phyloP scores from a whole-genome alignment of 2,329 filamentous ascomycete species.

The Oidium heveae region DNA sequence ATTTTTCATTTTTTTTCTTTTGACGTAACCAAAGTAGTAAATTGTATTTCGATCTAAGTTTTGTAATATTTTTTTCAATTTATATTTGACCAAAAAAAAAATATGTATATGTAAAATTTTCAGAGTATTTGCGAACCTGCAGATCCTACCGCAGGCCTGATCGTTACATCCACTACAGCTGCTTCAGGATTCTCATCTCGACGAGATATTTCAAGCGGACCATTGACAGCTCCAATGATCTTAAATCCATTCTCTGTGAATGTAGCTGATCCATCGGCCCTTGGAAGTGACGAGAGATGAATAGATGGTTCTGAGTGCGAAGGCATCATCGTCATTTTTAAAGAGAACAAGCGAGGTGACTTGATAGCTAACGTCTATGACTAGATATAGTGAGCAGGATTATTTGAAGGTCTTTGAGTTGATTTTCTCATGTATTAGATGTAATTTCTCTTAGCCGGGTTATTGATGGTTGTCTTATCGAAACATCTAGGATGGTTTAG shows the following conservation, averaged over 20 bases:
- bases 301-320: slow-evolving; percentile 16
- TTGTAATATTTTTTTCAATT: neutral
- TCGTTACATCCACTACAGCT: slow-evolving; percentile 68
- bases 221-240: slow-evolving; percentile 69
- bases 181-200: slow-evolving; percentile 83
- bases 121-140: slow-evolving; percentile 30
- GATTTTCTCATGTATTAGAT: no score
- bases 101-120: neutral
- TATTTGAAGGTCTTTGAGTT: no score
- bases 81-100: slow-evolving; percentile 2
- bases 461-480: no score
- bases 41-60: neutral
- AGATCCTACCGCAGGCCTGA: slow-evolving; percentile 64
- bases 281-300: slow-evolving; percentile 31
- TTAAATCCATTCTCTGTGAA: slow-evolving; percentile 55
- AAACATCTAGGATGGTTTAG: no score
- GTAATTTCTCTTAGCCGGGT: no score
- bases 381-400: no score
- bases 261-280: slow-evolving; percentile 56
- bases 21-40: neutral
- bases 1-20: neutral
- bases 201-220: slow-evolving; percentile 70
- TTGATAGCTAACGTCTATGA: no score
- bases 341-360: no score
- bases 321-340: no score